A percentile compares a stretch with the other conserved stretches of the same genome.
Evolutionary conservation across 192 early-diverging fungal genomes (phyloP).

Genomic region (Backusella macrospora): DNA sequence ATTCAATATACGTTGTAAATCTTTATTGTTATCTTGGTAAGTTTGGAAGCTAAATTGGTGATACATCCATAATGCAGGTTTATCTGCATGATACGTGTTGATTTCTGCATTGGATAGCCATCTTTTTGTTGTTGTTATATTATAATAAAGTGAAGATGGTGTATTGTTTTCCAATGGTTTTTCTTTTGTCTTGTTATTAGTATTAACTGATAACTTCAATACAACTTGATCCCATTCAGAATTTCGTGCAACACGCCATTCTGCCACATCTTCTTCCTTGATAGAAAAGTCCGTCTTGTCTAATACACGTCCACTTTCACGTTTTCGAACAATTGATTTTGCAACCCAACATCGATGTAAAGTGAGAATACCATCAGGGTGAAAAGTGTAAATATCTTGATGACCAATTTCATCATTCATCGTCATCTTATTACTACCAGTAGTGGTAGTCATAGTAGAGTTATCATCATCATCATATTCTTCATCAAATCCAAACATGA

Average conservation of each 20-base stretch:
- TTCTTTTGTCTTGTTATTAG: background rate
- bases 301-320: slow-evolving; percentile 47
- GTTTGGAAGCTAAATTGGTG: slow-evolving; percentile 55
- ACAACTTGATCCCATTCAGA: slow-evolving; percentile 51
- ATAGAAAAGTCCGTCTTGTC: slow-evolving; percentile 51
- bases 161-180: background rate
- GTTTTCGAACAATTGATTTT: slow-evolving; percentile 41
- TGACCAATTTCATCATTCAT: slow-evolving; percentile 46
- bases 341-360: slow-evolving; percentile 57
- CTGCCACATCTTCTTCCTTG: slow-evolving; percentile 57
- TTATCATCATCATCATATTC: slow-evolving; percentile 26
- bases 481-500: slow-evolving; percentile 41
- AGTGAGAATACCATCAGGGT: slow-evolving; percentile 56
- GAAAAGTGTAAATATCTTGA: slow-evolving; percentile 57
- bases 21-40: slow-evolving; percentile 35
- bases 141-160: background rate
- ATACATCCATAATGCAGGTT: slow-evolving; percentile 48
- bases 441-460: background rate
- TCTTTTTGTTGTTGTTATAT: background rate
- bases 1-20: slow-evolving; percentile 33
- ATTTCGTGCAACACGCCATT: slow-evolving; percentile 52
- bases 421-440: slow-evolving; percentile 18
- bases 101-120: slow-evolving; percentile 58
- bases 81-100: slow-evolving; percentile 45
- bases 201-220: background rate